Evolutionary conservation across 371 early-diverging fungal genomes (phyloP), one percentile per base, ranked within the genome.

Genomic region (Haplosporangium sp.): DNA sequence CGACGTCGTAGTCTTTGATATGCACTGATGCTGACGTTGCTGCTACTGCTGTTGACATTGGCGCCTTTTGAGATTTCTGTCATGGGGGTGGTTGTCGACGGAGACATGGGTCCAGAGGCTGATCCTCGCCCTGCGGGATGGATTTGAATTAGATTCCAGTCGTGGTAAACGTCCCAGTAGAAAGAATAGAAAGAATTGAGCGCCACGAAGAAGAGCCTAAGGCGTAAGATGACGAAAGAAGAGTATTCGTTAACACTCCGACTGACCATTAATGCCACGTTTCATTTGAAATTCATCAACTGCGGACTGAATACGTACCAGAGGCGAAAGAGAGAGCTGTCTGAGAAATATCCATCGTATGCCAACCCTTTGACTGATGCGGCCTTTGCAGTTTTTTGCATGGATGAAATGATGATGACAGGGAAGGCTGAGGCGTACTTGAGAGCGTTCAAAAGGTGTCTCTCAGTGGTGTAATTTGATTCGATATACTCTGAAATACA

Each of bases 91-190:
- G 62, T 46, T 7, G 54, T 20, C 8, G 72, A 40, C 40, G 73
- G 70, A 20, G 83, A 67, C 21, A 80, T 20, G n/a, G 83, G 75
- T 43, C 74, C 58, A 20, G 85, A 57, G 57, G 70, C 60, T 6
- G 41, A 10, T 6, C 58, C 62, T 46, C 62, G 60, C 23, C 59
- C 74, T 51, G 59, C 58, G 2, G 72, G 40, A 21, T 69, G 55
- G 14, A 59, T 48, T 48, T 86, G 83, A 16, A 93, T 86, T 20
- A 97, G 81, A 37, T 88, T 89, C 97, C 97, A 97, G 82, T 97
- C 98, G 81, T 95, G 89, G 23, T 89, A 87, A 23, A 97, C 86
- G 81, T 97, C 98, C 98, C 98, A 97, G 85, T 95, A 96, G 59
- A 96, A 92, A 2, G 95, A 95, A 82, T 93, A 97, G 59, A 94